Evolutionary conservation across 2,329 filamentous ascomycete species (phyloP), one percentile per base, ranked within the genome.

Genomic region (Trichoderma afroharzianum): DNA sequence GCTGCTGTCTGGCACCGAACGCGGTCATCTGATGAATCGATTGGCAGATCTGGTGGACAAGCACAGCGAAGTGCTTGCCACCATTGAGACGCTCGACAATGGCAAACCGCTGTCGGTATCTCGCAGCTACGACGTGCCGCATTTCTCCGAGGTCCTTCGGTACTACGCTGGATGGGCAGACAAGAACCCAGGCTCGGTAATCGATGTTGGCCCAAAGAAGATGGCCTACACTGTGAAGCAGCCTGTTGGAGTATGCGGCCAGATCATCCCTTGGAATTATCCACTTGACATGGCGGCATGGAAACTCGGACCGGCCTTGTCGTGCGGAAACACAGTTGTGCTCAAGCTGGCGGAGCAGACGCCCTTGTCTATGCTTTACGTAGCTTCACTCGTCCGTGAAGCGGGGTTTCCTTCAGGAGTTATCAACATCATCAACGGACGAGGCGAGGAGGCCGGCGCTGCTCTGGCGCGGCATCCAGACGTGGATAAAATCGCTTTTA

Each of bases 221-320:
- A 87, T 95, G 73, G 92, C 91, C 3, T 95, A 95, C 79, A 94
- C 92, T 0, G 82, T 93, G 70, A 88, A 90, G 73, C 90, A 95
- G 80, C 93, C 93, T 2, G 83, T 95, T 39, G 93, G 93, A 50
- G 93, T 96, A 0, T 93, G 92, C 75, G 92, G 88, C 14, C 86
- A 87, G 80, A 94, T 95, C 74, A 93, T 93, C 72, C 92, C 92
- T 9, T 95, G 92, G 91, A 95, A 95, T 80, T 93, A 92, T 75
- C 93, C 93, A 1, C 84, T 95, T 1, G 85, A 86, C 24, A 94
- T 95, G 88, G 91, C 91, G 18, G 90, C 59, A 14, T 78, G 78
- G 77, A 77, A 80, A 73, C 70, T 81, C 11, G 91, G 90, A 24
- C 91, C 91, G 53, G 88, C 88, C 14, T 76, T 90, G 55, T 86